phyloP scores from a whole-genome alignment of 2,329 filamentous ascomycete species.

The Colletotrichum ledebouriae region DNA sequence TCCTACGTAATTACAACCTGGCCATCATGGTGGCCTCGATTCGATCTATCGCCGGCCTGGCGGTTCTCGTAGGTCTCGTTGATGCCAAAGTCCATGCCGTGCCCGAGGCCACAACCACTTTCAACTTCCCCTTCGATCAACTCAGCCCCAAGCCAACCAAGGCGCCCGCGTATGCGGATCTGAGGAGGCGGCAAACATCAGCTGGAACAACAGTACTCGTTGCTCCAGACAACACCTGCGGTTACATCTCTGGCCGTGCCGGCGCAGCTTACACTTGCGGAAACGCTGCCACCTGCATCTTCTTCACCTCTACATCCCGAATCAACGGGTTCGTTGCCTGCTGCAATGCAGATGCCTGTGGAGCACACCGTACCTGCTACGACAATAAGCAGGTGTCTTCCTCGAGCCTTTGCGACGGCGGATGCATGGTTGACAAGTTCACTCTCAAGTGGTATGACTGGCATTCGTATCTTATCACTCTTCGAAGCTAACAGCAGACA shows the following conservation, averaged over 20 bases:
- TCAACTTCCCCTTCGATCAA: conserved; percentile 52
- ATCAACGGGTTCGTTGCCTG: conserved; percentile 58
- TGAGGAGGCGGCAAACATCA: conserved; percentile 50
- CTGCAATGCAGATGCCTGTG: conserved; percentile 54
- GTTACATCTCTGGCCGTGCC: conserved; percentile 59
- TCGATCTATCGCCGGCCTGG: conserved; percentile 43
- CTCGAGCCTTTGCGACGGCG: conserved; percentile 55
- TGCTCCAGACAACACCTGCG: conserved; percentile 65
- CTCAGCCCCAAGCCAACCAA: conserved; percentile 57
- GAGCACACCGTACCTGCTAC: conserved; percentile 54
- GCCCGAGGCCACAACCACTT: conserved; percentile 52
- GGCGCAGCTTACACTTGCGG: conserved; percentile 58
- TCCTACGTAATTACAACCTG: not conserved
- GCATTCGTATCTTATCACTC: not conserved
- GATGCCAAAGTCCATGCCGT: conserved; percentile 53
- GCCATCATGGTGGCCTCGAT: conserved; percentile 47
- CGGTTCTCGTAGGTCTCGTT: conserved; percentile 50
- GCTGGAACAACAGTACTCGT: conserved; percentile 55
- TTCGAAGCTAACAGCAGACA: conserved; percentile 43
- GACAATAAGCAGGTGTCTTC: conserved; percentile 53
- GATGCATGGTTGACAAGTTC: conserved; percentile 55
- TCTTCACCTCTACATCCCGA: conserved; percentile 51
- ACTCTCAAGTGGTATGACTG: conserved; percentile 62
- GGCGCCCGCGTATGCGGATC: conserved; percentile 53
- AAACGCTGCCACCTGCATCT: conserved; percentile 53